Evolutionary conservation across 2,329 filamentous ascomycete genomes (phyloP).

Genomic region (Magnaporthales sp.): DNA sequence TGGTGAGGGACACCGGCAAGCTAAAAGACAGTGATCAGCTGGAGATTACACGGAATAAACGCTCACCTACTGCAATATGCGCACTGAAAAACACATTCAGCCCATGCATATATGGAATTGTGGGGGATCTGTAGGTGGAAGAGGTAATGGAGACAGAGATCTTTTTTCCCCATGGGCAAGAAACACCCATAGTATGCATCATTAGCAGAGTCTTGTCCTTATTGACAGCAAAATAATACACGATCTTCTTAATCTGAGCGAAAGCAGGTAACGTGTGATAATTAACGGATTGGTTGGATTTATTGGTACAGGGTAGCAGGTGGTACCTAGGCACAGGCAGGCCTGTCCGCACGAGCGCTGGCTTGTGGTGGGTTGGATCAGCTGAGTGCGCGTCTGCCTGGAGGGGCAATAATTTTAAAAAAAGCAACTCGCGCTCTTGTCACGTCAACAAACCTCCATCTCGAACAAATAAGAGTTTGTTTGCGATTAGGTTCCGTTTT

Average conservation of each 20-base stretch:
- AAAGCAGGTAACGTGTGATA: background rate
- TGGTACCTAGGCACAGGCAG: too few relatives aligned
- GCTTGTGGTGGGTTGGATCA: background rate
- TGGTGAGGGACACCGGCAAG: background rate
- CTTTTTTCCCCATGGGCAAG: background rate
- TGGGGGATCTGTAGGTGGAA: background rate
- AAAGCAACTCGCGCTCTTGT: background rate
- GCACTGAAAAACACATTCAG: background rate
- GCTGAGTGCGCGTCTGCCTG: background rate
- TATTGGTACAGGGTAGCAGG: background rate
- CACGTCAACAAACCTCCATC: background rate
- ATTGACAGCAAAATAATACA: background rate
- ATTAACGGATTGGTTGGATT: background rate
- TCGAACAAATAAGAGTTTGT: background rate
- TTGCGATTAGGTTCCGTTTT: background rate
- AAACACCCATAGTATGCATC: background rate
- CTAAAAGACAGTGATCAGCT: background rate
- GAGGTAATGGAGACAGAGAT: background rate
- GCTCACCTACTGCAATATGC: background rate
- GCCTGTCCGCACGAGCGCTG: too few relatives aligned
- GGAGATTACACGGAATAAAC: background rate
- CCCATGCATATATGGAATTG: background rate
- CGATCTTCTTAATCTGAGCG: background rate
- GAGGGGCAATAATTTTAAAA: background rate
- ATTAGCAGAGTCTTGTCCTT: background rate